Evolutionary conservation across 2,329 filamentous ascomycete genomes (phyloP).

Genomic region (Fonsecaea pedrosoi): DNA sequence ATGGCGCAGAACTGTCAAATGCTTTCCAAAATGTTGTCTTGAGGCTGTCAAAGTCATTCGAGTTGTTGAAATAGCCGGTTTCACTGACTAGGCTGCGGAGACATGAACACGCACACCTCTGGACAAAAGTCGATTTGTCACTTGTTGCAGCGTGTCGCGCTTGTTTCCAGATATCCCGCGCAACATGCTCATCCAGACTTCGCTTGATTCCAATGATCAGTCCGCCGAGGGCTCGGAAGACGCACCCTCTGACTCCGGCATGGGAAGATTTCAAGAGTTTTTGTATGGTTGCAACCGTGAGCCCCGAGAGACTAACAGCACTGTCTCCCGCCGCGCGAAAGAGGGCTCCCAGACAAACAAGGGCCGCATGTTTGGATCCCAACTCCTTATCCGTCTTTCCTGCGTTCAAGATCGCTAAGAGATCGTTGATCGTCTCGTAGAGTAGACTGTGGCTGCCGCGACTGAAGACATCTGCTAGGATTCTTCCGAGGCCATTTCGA

Average conservation of each 20-base stretch:
- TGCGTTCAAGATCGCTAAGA: constrained; percentile 73
- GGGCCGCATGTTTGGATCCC: constrained; percentile 83
- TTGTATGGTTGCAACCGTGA: constrained; percentile 73
- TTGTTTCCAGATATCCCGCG: constrained; percentile 94
- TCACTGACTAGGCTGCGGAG: constrained; percentile 73
- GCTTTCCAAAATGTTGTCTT: constrained; percentile 83
- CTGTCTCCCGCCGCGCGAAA: constrained; percentile 94
- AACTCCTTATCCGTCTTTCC: constrained; percentile 81
- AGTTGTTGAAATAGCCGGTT: constrained; percentile 85
- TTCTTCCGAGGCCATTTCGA: constrained; percentile 84
- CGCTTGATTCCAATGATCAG: constrained; percentile 75
- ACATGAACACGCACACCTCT: constrained; percentile 79
- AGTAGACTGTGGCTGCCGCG: constrained; percentile 89
- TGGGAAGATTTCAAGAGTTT: constrained; percentile 83
- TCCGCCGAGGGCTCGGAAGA: constrained; percentile 77
- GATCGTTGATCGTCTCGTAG: constrained; percentile 92
- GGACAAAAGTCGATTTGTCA: constrained; percentile 84
- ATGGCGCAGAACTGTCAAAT: constrained; percentile 76
- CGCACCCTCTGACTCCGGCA: constrained; percentile 79
- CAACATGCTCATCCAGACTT: constrained; percentile 81
- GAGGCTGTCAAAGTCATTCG: constrained; percentile 86
- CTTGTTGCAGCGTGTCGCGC: constrained; percentile 74
- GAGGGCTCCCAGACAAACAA: constrained; percentile 83
- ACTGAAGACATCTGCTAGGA: constrained; percentile 80
- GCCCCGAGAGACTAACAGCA: constrained; percentile 79